A percentile compares a stretch with the other conserved stretches of the same genome.
phyloP scores from a whole-genome alignment of 192 early-diverging fungal genomes.

The Podila horticola region DNA sequence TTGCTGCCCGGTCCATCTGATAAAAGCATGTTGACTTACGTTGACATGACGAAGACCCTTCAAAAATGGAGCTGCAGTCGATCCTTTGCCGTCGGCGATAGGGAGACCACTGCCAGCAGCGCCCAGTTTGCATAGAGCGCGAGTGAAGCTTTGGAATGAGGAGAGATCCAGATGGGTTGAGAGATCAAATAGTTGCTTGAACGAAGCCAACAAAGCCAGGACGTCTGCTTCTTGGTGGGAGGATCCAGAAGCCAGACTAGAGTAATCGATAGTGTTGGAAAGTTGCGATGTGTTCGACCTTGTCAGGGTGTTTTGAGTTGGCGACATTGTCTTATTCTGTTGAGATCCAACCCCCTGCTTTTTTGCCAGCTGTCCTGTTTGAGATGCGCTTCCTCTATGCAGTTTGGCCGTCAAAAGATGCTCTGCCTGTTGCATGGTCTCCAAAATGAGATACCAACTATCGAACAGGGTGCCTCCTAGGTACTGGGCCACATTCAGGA shows the following conservation, averaged over 20 bases:
- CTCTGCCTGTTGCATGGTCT: slow-evolving; percentile 90
- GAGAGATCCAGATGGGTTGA: slow-evolving; percentile 64
- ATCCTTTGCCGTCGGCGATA: slow-evolving; percentile 49
- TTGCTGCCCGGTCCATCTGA: no score
- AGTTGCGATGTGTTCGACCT: slow-evolving; percentile 4
- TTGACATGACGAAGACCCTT: slow-evolving; percentile 47
- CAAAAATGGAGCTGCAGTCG: slow-evolving; percentile 36
- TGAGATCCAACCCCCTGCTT: slow-evolving; percentile 14
- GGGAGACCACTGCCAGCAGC: slow-evolving; percentile 61
- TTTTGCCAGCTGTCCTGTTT: slow-evolving; percentile 52
- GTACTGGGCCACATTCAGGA: slow-evolving; percentile 76
- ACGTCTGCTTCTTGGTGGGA: slow-evolving; percentile 57
- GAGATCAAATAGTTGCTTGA: slow-evolving; percentile 79
- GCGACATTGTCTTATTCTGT: slow-evolving; percentile 14
- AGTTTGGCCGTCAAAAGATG: slow-evolving; percentile 69
- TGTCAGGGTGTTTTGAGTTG: slow-evolving; percentile 7
- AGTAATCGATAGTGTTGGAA: slow-evolving; percentile 26
- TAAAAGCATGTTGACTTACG: slow-evolving; percentile 19
- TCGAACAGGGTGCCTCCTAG: slow-evolving; percentile 79
- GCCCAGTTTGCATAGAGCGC: slow-evolving; percentile 73
- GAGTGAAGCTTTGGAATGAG: slow-evolving; percentile 72
- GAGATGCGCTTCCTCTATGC: slow-evolving; percentile 30
- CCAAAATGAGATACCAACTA: slow-evolving; percentile 89
- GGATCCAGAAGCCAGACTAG: slow-evolving; percentile 31
- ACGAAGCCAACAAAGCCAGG: slow-evolving; percentile 56